A percentile compares a stretch with the other conserved stretches of the same genome.
Conservation (phyloP, 2,329 filamentous ascomycete genomes). For the Fusarium circinatum region DNA sequence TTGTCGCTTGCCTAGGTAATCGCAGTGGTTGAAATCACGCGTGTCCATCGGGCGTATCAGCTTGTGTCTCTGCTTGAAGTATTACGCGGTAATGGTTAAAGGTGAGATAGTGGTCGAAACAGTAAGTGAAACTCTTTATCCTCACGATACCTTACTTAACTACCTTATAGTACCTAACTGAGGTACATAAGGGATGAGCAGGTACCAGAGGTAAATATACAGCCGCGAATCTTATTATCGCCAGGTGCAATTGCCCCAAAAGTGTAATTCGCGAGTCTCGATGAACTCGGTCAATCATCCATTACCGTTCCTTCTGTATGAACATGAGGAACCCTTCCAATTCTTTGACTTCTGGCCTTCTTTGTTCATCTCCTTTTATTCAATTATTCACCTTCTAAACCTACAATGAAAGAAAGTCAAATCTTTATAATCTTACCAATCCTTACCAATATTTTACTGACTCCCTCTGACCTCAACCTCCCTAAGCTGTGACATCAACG, state of each 20-base stretch:
- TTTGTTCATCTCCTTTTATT: background rate
- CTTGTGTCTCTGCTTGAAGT: background rate
- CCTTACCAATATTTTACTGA: constrained; percentile 2
- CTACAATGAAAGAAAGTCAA: background rate
- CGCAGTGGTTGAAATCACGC: background rate
- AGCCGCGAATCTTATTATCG: background rate
- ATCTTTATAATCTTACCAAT: constrained; percentile 8
- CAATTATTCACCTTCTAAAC: background rate
- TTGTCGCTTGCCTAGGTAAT: background rate
- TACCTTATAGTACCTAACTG: too few relatives aligned
- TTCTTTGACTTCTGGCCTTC: background rate
- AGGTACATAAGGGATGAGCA: background rate
- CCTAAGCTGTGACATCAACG: constrained; percentile 18
- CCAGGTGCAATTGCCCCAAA: background rate
- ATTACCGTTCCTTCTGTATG: background rate
- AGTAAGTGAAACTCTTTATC: background rate
- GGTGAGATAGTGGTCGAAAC: background rate
- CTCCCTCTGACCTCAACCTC: background rate
- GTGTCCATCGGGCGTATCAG: background rate
- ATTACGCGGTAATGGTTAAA: background rate
- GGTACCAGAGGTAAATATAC: background rate
- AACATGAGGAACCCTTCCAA: background rate
- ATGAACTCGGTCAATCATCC: background rate
- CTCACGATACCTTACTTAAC: background rate
- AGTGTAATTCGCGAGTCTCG: background rate